Evolutionary conservation across 495 filamentous ascomycete genomes (phyloP), one percentile per base, ranked within the genome.

Genomic region (Hapsidospora chrysogenum): DNA sequence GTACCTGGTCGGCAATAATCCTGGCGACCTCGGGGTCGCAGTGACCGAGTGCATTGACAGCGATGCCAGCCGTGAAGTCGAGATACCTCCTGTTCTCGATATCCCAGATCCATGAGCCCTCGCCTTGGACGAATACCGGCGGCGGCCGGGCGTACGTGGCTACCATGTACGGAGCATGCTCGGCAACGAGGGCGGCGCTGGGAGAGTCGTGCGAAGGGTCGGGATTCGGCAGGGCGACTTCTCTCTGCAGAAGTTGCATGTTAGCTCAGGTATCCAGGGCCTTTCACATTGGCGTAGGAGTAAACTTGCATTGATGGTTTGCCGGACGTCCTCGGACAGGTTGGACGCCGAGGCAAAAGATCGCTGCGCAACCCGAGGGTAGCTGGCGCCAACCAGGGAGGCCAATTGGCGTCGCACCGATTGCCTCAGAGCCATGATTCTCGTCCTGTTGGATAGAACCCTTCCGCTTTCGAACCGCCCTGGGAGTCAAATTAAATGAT

Each of bases 41-140:
- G 50, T 97, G 89, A 14, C 89, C 89, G 16, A 97, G 69, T 14
- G 79, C 74, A 59, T 84, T 95, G 39, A 97, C 89, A 2, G 92
- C 92, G 49, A 97, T 97, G 20, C 89, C 89, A 6, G 86, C 80
- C 1, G 86, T 96, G 40, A 96, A 78, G 58, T 97, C 89, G 17
- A 97, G 64, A 50, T 94, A 97, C 43, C 72, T 73, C 32, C 82
- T 63, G 50, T 87, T 80, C 58, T 93, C 85, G 33, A 89, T 54
- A 54, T 97, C 89, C 73, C 73, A 94, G 31, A 97, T 52, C 49
- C 85, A 85, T 35, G 74, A 84, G 1, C 89, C 89, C 45, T 78
- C 60, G 37, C 85, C 89, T 48, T 74, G 83, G 31, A 82, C 69
- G 56, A 97, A 94, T 54, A 95, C 74, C 6, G 81, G 83, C 25